These are phyloP conservation scores for Oryza officinalis DNA, from an alignment of 176 grass and related monocot genomes.

Conservation along the genomic window DNA sequence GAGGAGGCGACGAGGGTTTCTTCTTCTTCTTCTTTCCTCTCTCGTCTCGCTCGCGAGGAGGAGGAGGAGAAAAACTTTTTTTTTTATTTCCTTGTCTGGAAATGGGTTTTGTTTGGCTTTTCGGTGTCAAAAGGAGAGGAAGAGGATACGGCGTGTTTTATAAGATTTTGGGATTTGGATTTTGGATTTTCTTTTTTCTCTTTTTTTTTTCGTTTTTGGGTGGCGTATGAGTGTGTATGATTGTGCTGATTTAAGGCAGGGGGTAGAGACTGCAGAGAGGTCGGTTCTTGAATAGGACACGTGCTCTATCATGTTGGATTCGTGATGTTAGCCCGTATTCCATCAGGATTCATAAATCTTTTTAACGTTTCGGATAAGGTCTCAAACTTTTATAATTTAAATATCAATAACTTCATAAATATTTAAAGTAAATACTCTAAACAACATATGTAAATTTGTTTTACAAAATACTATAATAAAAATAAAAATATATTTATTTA, in stretches of 20 bases:
- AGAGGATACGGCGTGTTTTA: neutral
- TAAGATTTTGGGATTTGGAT: constrained; percentile 3
- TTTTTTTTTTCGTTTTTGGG: neutral
- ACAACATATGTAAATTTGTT: too few relatives aligned
- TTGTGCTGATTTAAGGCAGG: neutral
- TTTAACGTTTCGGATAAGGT: too few relatives aligned
- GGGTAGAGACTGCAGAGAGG: neutral
- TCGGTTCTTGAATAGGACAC: neutral
- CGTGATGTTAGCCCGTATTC: too few relatives aligned
- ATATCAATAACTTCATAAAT: too few relatives aligned
- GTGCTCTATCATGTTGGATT: neutral
- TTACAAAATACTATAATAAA: too few relatives aligned
- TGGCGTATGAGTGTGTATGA: neutral
- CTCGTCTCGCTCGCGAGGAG: constrained; percentile 1
- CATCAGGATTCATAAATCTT: too few relatives aligned
- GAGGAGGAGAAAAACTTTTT: neutral
- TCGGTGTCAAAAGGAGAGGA: constrained; percentile 13
- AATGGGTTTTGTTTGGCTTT: constrained; percentile 35
- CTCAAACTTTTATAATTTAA: too few relatives aligned
- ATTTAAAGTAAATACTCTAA: too few relatives aligned
- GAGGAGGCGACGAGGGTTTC: constrained; percentile 36
- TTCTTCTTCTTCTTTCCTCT: constrained; percentile 1
- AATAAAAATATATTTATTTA: too few relatives aligned
- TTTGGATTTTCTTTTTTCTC: neutral
- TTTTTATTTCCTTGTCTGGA: neutral